Evolutionary conservation across 1,284 basidiomycete genomes (phyloP).

Genomic region (Moniliophthora roreri): DNA sequence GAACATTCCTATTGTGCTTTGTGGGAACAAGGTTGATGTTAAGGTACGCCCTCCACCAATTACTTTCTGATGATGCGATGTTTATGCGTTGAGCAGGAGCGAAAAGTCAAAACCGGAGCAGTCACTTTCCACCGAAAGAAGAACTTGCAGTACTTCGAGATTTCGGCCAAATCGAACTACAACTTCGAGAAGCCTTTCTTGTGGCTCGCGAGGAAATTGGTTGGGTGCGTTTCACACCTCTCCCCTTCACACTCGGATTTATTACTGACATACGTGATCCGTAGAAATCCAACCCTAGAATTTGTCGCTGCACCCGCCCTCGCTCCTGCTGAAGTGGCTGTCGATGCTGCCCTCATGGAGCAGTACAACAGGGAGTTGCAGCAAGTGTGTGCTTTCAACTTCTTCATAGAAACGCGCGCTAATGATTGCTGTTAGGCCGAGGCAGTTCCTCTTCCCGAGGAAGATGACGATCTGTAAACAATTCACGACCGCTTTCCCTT

Average conservation of each 20-base stretch:
- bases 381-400: slow-evolving; percentile 40
- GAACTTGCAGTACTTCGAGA: slow-evolving; percentile 99
- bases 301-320: slow-evolving; percentile 98
- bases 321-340: slow-evolving; percentile 89
- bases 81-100: slow-evolving; percentile 65
- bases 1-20: slow-evolving; percentile 98
- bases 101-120: slow-evolving; percentile 98
- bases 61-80: slow-evolving; percentile 4
- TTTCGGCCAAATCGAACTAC: slow-evolving; percentile 99
- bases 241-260: background rate
- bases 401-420: background rate
- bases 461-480: slow-evolving; percentile 69
- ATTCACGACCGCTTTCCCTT: slow-evolving; percentile 19
- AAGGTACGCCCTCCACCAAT: slow-evolving; percentile 61
- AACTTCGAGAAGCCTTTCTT: slow-evolving; percentile 99
- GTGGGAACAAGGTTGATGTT: slow-evolving; percentile 99
- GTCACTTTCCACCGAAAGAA: slow-evolving; percentile 99
- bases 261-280: background rate
- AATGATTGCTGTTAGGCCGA: slow-evolving; percentile 51
- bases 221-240: slow-evolving; percentile 66
- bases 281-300: slow-evolving; percentile 84
- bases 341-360: slow-evolving; percentile 82
- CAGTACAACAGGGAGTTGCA: slow-evolving; percentile 85
- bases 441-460: slow-evolving; percentile 74
- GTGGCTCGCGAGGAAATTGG: slow-evolving; percentile 98